Evolutionary conservation across 2,329 filamentous ascomycete species (phyloP).

Genomic region (Tolypocladium inflatum): DNA sequence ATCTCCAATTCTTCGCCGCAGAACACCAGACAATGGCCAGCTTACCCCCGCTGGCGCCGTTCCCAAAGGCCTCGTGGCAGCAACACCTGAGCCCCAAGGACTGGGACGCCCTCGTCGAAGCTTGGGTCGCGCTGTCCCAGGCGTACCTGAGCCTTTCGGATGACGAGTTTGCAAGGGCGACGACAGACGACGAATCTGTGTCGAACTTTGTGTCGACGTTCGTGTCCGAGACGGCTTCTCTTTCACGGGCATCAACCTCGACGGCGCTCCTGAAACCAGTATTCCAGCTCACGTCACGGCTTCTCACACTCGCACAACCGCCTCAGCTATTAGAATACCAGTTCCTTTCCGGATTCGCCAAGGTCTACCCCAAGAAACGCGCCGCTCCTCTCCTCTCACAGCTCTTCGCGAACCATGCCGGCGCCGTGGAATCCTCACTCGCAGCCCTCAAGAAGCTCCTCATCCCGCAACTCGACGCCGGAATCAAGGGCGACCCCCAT

Average conservation of each 20-base stretch:
- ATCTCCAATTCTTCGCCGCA: background rate
- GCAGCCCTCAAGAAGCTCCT: constrained; percentile 52
- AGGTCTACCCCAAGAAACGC: constrained; percentile 55
- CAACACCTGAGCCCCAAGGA: constrained; percentile 57
- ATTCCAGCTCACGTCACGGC: constrained; percentile 54
- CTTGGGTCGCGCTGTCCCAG: constrained; percentile 62
- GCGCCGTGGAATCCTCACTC: constrained; percentile 43
- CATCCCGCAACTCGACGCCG: constrained; percentile 53
- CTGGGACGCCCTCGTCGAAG: constrained; percentile 68
- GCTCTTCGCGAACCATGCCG: constrained; percentile 43
- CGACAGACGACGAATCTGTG: constrained; percentile 49
- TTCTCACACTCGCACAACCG: constrained; percentile 34
- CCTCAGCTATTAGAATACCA: constrained; percentile 51
- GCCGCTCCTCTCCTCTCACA: constrained; percentile 37
- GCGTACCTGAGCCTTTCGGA: constrained; percentile 53
- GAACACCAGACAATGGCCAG: constrained; percentile 23
- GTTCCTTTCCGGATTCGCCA: constrained; percentile 60
- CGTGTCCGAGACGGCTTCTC: constrained; percentile 41
- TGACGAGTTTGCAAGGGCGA: constrained; percentile 40
- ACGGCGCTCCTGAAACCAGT: constrained; percentile 48
- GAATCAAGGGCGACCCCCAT: constrained; percentile 44
- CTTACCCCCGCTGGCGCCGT: constrained; percentile 67
- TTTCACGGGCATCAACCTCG: constrained; percentile 11
- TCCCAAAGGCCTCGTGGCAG: constrained; percentile 61
- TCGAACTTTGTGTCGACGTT: constrained; percentile 36